Conservation (phyloP, 371 early-diverging fungal genomes). For the Chytridium lagenaria region DNA sequence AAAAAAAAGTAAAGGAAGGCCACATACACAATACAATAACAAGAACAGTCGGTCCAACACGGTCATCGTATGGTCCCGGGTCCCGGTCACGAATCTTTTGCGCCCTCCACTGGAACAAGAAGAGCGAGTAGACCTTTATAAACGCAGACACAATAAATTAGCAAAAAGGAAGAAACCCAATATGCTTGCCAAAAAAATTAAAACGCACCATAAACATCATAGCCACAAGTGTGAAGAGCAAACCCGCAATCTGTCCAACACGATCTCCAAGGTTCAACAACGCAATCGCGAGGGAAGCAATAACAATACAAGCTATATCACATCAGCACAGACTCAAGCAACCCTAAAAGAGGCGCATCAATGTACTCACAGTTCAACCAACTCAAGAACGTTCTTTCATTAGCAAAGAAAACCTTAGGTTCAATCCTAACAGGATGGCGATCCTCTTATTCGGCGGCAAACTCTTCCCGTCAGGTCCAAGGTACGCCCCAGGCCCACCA, state of each 20-base stretch:
- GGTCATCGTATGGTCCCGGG: constrained; percentile 55
- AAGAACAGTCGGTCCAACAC: constrained; percentile 80
- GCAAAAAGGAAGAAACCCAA: neutral
- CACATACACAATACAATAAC: constrained; percentile 79
- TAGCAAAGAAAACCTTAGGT: constrained; percentile 99
- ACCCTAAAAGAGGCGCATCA: neutral
- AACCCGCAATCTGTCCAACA: constrained; percentile 55
- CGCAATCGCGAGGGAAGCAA: constrained; percentile 62
- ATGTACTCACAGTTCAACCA: constrained; percentile 60
- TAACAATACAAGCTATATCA: constrained; percentile 55
- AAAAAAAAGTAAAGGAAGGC: neutral
- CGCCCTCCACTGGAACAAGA: constrained; percentile 93
- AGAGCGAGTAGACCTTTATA: constrained; percentile 77
- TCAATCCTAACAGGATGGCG: constrained; percentile 91
- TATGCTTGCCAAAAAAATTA: neutral
- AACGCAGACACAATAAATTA: neutral
- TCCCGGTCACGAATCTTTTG: constrained; percentile 59
- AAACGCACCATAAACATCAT: constrained; percentile 53
- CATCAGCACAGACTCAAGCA: neutral
- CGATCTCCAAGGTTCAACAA: constrained; percentile 61
- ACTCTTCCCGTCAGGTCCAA: constrained; percentile 15
- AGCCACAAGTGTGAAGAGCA: constrained; percentile 55
- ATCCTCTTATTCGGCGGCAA: constrained; percentile 54
- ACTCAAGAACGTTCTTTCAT: constrained; percentile 99
- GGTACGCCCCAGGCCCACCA: neutral